Evolutionary conservation across 2,329 filamentous ascomycete genomes (phyloP), one percentile per base, ranked within the genome.

Genomic region (Fusarium virguliforme): DNA sequence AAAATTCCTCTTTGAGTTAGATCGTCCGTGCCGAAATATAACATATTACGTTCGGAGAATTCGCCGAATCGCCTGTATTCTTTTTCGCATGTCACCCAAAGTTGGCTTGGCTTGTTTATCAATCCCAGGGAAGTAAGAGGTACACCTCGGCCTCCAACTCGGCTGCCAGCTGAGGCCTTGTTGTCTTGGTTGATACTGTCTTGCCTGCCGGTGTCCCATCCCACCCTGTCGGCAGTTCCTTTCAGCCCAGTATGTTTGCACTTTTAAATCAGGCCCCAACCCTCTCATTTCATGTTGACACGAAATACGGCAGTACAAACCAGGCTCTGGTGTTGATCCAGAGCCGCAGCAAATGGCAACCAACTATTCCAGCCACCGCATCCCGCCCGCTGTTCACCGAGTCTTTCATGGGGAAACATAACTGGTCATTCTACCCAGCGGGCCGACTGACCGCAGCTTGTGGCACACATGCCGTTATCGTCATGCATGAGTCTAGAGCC

Each of bases 401-500:
- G 12, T 30, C n/a, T 30, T 3, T 8, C 15, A 30, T 7, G 9
- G 1, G 9, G 3, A 32, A 12, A 8, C 18, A 4, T 4, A 12
- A 50, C 30, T 50, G 26, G 46, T 8, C 18, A 48, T 18, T 18
- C 5, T 12, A 6, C n/a, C 9, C 26, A 26, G 30, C 46, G 3
- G 46, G 26, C 8, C 6, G 30, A 32, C 30, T 32, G 2, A 32
- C 30, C 30, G 30, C 30, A 6, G 28, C 24, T 18, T 50, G 26
- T 30, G 26, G 15, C 10, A 30, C 46, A 30, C 26, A 50, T 12
- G 9, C 24, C 12, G 28, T 30, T 50, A 15, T 18, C 46, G 46
- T 12, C 46, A n/a, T 50, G 46, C 46, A 50, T 50, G 15, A 30
- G 43, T 28, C 26, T 28, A n/a, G 43, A n/a, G 46, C 46, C 26